These are phyloP conservation scores for Yarrowia sp. DNA, from an alignment of 805 yeast genomes.

Conservation along the genomic window DNA sequence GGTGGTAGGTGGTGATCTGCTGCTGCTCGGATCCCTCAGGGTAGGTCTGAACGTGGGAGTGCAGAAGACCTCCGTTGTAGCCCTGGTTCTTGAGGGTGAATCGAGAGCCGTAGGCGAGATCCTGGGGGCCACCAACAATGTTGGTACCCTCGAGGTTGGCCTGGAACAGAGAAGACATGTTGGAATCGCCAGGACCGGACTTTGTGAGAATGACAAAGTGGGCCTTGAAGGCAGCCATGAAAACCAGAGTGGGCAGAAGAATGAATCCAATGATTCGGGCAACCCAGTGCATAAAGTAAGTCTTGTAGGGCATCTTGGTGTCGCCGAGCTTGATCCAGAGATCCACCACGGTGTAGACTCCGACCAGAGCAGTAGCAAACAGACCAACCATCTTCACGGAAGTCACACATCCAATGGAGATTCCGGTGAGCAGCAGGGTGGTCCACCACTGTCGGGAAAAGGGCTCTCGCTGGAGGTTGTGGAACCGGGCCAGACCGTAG, in stretches of 20 bases:
- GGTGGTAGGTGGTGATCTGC: slow-evolving; percentile 89
- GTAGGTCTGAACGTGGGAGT: slow-evolving; percentile 79
- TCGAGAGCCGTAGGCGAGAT: slow-evolving; percentile 58
- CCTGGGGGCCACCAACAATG: slow-evolving; percentile 63
- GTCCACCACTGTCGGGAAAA: slow-evolving; percentile 87
- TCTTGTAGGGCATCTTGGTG: slow-evolving; percentile 35
- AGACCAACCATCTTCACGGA: slow-evolving; percentile 97
- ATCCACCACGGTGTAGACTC: slow-evolving; percentile 83
- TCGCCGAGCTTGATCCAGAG: slow-evolving; percentile 83
- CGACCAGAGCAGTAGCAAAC: slow-evolving; percentile 82
- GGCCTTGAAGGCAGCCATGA: slow-evolving; percentile 67
- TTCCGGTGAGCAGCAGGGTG: slow-evolving; percentile 83
- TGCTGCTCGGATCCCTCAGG: slow-evolving; percentile 94
- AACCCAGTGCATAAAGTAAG: slow-evolving; percentile 59
- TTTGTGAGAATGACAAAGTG: slow-evolving; percentile 74
- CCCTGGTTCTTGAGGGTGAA: slow-evolving; percentile 70
- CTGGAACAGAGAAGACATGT: slow-evolving; percentile 86
- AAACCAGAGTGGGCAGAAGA: slow-evolving; percentile 65
- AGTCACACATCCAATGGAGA: slow-evolving; percentile 82
- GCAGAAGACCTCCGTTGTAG: slow-evolving; percentile 68
- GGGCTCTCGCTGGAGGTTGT: slow-evolving; percentile 55
- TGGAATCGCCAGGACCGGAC: slow-evolving; percentile 91
- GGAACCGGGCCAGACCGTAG: slow-evolving; percentile 67
- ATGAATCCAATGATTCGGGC: slow-evolving; percentile 65
- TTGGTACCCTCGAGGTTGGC: slow-evolving; percentile 71